Base-by-base conservation (phyloP, 495 filamentous ascomycete species). In the Bryoglossum gracile region DNA sequence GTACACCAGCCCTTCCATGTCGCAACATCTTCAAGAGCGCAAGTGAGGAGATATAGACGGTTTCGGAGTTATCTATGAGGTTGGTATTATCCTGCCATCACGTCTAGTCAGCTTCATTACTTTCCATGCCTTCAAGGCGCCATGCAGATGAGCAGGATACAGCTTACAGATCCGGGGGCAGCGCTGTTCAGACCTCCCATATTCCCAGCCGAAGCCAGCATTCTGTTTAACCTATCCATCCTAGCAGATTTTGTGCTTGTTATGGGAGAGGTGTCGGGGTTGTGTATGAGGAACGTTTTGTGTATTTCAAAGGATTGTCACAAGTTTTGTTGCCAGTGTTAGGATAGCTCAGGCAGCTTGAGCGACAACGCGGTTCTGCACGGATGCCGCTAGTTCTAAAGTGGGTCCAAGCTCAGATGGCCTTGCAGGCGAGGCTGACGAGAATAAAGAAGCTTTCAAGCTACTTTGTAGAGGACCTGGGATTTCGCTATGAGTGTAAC, bases 1-100 rank as follows among this genome's bases (percentile, higher is more conserved):
- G 92, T 45, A 98, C 92, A 69, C 92, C 92, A 42, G 92, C 92
- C 58, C 92, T 83, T 57, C 92, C 92, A 66, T 98, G 92, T 62
- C 91, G 82, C 58, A 98, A 74, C 92, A 98, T 98, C 77, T 98
- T 98, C 59, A 98, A 76, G 30, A 98, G 78, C 54, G 92, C 92
- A 54, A 98, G 78, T 24, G 92, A 98, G 21, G 92, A 98, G 62
- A 98, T 96, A 70, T 98, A 94, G 59, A 98, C 92, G 46, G 94
- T 98, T 74, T 98, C 92, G 57, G 92, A 95, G 72, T 98, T 98
- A 69, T 98, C 92, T 62, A 97, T 89, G 35, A 97, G 75, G 62
- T 81, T 86, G 13, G 81, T 73, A 54, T 86, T 89, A 57, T 96
- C 89, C 88, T 95, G 55, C 3, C 22, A 34, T 19, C 3, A 28